Evolutionary conservation across 2,329 filamentous ascomycete species (phyloP).

Genomic region (Venturiaceae sp.): DNA sequence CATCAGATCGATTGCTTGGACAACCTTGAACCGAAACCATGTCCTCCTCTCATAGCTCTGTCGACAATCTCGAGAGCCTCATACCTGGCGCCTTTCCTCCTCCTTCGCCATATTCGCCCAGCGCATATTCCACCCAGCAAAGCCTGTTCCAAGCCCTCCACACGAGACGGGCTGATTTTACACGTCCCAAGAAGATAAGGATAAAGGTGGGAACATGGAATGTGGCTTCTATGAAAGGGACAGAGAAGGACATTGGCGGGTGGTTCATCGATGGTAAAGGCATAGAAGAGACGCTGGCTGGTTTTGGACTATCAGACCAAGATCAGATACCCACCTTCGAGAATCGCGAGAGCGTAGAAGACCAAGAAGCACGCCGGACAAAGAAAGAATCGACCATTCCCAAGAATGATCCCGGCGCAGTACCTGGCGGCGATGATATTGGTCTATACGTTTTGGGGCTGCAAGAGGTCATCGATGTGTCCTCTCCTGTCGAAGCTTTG

Average conservation of each 20-base stretch:
- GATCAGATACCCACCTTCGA: constrained; percentile 15
- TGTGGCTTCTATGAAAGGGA: constrained; percentile 72
- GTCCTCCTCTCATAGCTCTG: constrained; percentile 10
- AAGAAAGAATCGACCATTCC: constrained; percentile 35
- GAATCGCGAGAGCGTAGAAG: constrained; percentile 22
- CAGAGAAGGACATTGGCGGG: constrained; percentile 74
- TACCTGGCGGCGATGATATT: constrained; percentile 58
- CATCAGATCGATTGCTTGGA: not conserved
- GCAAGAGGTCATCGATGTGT: constrained; percentile 86
- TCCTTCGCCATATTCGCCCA: constrained; percentile 9
- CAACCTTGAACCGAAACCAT: not conserved
- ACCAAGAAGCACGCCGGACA: constrained; percentile 36
- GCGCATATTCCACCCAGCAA: constrained; percentile 27
- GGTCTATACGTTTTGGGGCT: constrained; percentile 84
- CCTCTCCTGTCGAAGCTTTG: constrained; percentile 68
- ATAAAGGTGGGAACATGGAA: constrained; percentile 96
- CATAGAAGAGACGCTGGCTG: constrained; percentile 52
- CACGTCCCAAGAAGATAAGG: constrained; percentile 60
- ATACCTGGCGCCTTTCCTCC: constrained; percentile 37
- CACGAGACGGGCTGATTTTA: constrained; percentile 70
- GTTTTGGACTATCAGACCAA: constrained; percentile 25
- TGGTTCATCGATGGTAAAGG: constrained; percentile 83
- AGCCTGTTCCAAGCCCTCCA: constrained; percentile 52
- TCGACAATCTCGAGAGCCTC: constrained; percentile 28
- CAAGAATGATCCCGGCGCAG: constrained; percentile 29